Evolutionary conservation across 164 flowering plant species (phyloP).

Genomic region (Stephania cephalantha): DNA sequence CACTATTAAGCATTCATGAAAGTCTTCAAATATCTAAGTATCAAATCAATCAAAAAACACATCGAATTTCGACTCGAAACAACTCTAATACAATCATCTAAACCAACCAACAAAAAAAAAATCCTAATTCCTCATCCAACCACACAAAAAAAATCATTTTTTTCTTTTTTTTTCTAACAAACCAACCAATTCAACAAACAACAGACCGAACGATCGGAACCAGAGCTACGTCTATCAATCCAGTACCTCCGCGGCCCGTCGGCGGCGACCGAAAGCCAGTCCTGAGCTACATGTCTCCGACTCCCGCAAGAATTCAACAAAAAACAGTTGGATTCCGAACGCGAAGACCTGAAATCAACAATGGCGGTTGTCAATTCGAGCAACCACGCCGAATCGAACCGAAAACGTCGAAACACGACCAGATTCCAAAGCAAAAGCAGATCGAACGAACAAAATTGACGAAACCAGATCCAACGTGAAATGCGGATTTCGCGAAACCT

Average conservation of each 20-base stretch:
- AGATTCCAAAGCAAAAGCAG: background rate
- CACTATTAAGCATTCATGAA: no score
- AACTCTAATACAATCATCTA: no score
- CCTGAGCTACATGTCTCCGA: slow-evolving; percentile 3
- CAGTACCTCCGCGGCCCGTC: background rate
- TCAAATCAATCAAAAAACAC: no score
- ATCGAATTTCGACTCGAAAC: no score
- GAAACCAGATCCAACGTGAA: background rate
- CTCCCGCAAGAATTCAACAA: background rate
- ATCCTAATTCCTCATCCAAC: no score
- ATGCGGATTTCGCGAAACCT: background rate
- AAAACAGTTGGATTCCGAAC: background rate
- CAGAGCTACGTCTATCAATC: no score
- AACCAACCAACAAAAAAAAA: no score
- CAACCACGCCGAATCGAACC: background rate
- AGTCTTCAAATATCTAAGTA: no score
- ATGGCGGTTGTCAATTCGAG: background rate
- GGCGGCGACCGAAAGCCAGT: background rate
- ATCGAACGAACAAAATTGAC: background rate
- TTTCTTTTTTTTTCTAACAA: no score
- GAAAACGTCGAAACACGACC: background rate
- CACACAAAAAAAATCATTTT: no score
- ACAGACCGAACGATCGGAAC: no score
- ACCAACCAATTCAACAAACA: no score
- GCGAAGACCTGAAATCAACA: background rate